Evolutionary conservation across 768 basidiomycete species (phyloP), one percentile per base, ranked within the genome.

Genomic region (Gelatoporia subvermispora): DNA sequence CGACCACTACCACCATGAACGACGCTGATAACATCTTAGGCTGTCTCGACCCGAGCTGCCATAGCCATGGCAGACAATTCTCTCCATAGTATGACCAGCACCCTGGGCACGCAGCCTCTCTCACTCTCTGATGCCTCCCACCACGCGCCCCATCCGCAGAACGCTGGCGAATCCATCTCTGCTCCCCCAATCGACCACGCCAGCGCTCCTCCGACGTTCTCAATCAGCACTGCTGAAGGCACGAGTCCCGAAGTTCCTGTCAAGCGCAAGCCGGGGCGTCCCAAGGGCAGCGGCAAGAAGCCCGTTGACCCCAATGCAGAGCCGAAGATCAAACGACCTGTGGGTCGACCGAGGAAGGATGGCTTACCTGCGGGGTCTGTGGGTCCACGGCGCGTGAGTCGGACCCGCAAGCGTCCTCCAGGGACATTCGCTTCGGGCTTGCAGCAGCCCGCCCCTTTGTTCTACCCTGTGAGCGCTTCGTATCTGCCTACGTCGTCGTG

Each of bases 221-320:
- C 37, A 20, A 42, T 48, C 35, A 49, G 50, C 16, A 49, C 46
- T 22, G 53, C 48, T n/a, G 50, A 51, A 21, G 40, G 41, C 24
- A 44, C 22, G 17, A 43, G 18, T 17, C 41, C 58, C n/a, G 60
- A 61, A 20, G 43, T 65, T 9, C 72, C 76, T 1, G 65, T 66
- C 18, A 88, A 88, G 63, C 82, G 88, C 37, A 77, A 78, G 16
- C 85, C 86, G 10, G 88, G 87, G 2, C 72, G 88, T 25, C 88
- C 88, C 4, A 88, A 87, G 61, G 88, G 87, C 31, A 88, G 84
- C 59, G 85, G 83, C 11, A 87, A 85, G 70, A 90, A 89, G 61
- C 65, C 68, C 31, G 65, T 71, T 23, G 58, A 66, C 10, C 53
- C 68, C 18, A 60, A 60, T 18, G 48, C 64, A 0, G 69, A 74